phyloP scores from a whole-genome alignment of 2,329 filamentous ascomycete genomes.

The Curvularia hawaiiensis region DNA sequence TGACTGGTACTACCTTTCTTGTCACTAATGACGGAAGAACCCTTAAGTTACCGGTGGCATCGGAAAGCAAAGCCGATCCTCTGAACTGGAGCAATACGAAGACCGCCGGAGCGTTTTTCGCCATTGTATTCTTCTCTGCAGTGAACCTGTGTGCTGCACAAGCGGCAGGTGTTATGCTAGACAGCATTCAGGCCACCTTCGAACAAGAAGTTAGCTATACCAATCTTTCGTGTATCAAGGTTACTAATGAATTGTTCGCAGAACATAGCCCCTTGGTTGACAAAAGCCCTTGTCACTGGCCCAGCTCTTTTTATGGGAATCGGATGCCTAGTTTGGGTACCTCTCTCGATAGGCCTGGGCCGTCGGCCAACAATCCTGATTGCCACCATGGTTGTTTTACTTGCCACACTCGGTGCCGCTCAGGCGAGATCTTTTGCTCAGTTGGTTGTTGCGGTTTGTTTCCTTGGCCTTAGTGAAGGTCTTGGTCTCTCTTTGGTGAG shows the following conservation, averaged over 20 bases:
- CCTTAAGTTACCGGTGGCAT: constrained; percentile 33
- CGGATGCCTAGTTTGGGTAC: constrained; percentile 48
- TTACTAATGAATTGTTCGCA: neutral
- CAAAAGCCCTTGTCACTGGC: constrained; percentile 33
- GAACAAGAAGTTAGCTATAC: constrained; percentile 17
- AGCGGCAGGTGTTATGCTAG: constrained; percentile 23
- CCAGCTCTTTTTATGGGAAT: constrained; percentile 45
- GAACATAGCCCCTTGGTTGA: constrained; percentile 20
- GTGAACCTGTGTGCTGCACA: constrained; percentile 27
- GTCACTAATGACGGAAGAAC: constrained; percentile 30
- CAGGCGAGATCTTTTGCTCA: constrained; percentile 32
- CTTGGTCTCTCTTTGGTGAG: constrained; percentile 35
- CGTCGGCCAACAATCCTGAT: constrained; percentile 46
- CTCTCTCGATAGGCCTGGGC: constrained; percentile 46
- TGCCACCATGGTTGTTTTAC: constrained; percentile 32
- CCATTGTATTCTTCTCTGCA: constrained; percentile 22
- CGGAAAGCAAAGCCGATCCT: constrained; percentile 31
- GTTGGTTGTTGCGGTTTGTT: constrained; percentile 36
- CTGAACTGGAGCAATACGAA: constrained; percentile 34
- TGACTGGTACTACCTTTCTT: constrained; percentile 34
- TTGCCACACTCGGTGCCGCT: constrained; percentile 36
- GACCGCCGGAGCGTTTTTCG: constrained; percentile 23
- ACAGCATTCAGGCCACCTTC: constrained; percentile 22
- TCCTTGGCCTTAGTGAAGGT: constrained; percentile 44
- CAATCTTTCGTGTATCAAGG: neutral